These are phyloP conservation scores for Nicotiana tabacum DNA, from an alignment of 257 asterid species.

Conservation along the genomic window DNA sequence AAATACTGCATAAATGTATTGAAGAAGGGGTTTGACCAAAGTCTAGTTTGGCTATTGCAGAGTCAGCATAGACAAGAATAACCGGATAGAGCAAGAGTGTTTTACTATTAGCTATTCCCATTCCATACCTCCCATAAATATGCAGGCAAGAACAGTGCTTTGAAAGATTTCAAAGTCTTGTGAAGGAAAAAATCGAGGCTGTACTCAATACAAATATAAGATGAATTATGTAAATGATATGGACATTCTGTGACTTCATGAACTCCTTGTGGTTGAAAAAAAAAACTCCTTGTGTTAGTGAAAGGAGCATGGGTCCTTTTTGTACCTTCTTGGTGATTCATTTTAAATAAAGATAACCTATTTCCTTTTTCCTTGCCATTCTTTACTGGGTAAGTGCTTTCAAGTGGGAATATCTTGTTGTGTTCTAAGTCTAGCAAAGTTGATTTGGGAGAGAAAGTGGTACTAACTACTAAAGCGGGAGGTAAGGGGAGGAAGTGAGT, in stretches of 20 bases:
- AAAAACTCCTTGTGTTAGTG: neutral
- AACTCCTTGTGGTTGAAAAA: neutral
- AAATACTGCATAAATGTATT: neutral
- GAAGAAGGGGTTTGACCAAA: neutral
- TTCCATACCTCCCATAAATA: neutral
- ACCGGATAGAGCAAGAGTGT: neutral
- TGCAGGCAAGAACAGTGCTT: neutral
- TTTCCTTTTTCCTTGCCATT: neutral
- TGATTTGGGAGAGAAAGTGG: neutral
- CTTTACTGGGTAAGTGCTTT: neutral
- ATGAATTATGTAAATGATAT: neutral
- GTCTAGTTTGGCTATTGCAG: neutral
- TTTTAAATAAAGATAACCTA: neutral
- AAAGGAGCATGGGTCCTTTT: neutral
- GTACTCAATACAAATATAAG: neutral
- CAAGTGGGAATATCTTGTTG: neutral
- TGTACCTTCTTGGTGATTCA: neutral
- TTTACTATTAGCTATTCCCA: neutral
- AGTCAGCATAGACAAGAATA: neutral
- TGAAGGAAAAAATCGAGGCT: neutral
- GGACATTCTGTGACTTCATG: neutral
- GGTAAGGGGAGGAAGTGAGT: neutral
- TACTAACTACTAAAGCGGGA: neutral
- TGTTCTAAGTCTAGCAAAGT: constrained; percentile 4
- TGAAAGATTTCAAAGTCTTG: neutral